phyloP scores from a whole-genome alignment of 2,329 filamentous ascomycete species.

The Uncinocarpus reesii region DNA sequence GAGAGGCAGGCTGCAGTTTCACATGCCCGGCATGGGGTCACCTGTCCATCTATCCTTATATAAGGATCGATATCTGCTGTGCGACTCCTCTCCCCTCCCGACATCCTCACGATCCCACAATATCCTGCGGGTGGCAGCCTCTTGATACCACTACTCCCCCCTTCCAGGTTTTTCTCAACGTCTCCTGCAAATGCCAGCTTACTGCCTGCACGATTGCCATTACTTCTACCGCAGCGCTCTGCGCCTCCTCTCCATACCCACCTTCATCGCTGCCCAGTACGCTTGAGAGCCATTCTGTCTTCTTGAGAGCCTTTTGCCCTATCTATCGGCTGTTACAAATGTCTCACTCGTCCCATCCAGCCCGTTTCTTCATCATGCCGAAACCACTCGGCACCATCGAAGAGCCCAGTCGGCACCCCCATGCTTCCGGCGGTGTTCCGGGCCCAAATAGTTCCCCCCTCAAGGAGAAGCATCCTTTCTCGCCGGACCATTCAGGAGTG shows the following conservation, averaged over 20 bases:
- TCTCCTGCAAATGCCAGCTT: slow-evolving; percentile 55
- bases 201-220: slow-evolving; percentile 77
- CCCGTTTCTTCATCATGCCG: slow-evolving; percentile 60
- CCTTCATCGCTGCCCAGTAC: slow-evolving; percentile 65
- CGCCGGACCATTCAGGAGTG: slow-evolving; percentile 52
- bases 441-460: slow-evolving; percentile 15
- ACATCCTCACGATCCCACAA: background rate
- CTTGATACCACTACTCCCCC: slow-evolving; percentile 27
- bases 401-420: slow-evolving; percentile 21
- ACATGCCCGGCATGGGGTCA: slow-evolving; percentile 2
- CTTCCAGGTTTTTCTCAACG: slow-evolving; percentile 15
- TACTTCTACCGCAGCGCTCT: slow-evolving; percentile 88
- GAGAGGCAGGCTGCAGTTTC: background rate
- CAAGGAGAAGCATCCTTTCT: slow-evolving; percentile 37
- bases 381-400: slow-evolving; percentile 62
- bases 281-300: slow-evolving; percentile 39
- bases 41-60: background rate
- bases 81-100: background rate
- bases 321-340: too few species aligned
- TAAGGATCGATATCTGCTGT: background rate
- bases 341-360: slow-evolving; percentile 53
- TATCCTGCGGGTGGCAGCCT: background rate
- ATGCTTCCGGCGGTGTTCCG: background rate
- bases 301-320: slow-evolving; percentile 13
- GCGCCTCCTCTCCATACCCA: slow-evolving; percentile 74